Base-by-base conservation (phyloP, 768 basidiomycete genomes). In the Termitomyces sp. region DNA sequence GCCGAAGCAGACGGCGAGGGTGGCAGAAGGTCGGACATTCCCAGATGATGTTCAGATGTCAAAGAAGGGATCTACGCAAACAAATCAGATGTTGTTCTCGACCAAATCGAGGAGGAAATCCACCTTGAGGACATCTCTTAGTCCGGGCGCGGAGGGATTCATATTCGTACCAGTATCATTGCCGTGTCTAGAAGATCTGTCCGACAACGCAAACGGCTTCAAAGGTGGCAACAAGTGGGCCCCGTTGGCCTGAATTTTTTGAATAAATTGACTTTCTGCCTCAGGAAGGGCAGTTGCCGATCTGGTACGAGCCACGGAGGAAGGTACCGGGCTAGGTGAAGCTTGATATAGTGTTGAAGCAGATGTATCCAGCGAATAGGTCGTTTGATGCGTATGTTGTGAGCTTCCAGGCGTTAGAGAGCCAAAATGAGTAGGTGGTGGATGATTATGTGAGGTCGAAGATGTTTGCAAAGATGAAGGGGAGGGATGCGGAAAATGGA, bases 121-220 rank as follows among this genome's bases (percentile, higher is more conserved):
- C 70, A 87, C 89, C 83, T 90, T 91, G 32, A 91, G 72, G 17
- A 88, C 86, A 67, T 92, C 89, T 68, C 86, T 90, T 37, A 91
- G 73, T 3, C 85, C 87, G 1, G 87, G 86, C 0, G 85, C 72
- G 31, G 77, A 75, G 42, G 77, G 65, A 57, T 67, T 65, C 14
- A 68, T 70, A 69, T 59, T 78, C 70, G 59, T 74, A 32, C 60
- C 79, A 1, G 77, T 75, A 31, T 81, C 77, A 60, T 79, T 82
- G 4, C 81, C 83, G 40, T 80, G 83, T 51, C 83, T 75, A 51
- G 80, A 79, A 52, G 80, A 79, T 49, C 83, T 74, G 17, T 69
- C 68, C 20, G 67, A 60, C 56, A 71, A 70, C n/a, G 73, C 78
- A 57, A 81, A 82, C 5, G 83, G 79, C 65, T 77, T 76, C 32